These are phyloP conservation scores for Skeletonema potamos DNA, from an alignment of 108 stramenopile genomes.

Conservation along the genomic window DNA sequence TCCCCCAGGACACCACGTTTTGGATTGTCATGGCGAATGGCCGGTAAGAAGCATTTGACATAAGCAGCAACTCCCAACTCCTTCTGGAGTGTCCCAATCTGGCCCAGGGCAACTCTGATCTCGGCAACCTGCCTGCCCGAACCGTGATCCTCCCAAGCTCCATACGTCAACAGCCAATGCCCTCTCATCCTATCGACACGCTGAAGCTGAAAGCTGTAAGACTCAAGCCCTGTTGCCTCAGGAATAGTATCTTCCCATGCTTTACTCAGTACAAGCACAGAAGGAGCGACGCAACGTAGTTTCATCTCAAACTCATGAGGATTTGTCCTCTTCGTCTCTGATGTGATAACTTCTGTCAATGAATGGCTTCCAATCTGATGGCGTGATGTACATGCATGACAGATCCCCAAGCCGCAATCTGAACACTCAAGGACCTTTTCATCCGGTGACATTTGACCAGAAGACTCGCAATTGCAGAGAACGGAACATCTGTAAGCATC, in stretches of 20 bases:
- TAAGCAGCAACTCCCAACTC: conserved; percentile 42
- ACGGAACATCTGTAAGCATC: conserved; percentile 33
- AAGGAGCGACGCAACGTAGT: conserved; percentile 36
- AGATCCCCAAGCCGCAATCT: conserved; percentile 44
- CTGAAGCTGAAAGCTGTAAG: conserved; percentile 52
- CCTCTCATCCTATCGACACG: conserved; percentile 47
- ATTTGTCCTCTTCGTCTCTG: conserved; percentile 22
- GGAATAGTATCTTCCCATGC: conserved; percentile 33
- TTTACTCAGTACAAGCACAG: conserved; percentile 30
- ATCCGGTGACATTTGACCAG: conserved; percentile 40
- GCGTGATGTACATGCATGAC: conserved; percentile 35
- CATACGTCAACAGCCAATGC: conserved; percentile 50
- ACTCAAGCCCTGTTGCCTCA: conserved; percentile 40
- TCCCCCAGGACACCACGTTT: conserved; percentile 42
- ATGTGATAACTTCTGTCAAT: conserved; percentile 27
- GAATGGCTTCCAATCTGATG: conserved; percentile 43
- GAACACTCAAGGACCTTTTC: conserved; percentile 41
- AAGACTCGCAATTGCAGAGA: conserved; percentile 44
- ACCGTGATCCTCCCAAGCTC: conserved; percentile 56
- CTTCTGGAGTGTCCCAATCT: conserved; percentile 20
- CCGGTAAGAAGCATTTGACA: conserved; percentile 50
- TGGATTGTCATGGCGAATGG: conserved; percentile 50
- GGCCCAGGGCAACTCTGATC: conserved; percentile 44
- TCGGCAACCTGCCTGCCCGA: conserved; percentile 53
- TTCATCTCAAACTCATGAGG: conserved; percentile 48